These are phyloP conservation scores for Paratinospora sagittata DNA, from an alignment of 164 flowering plant species.

Conservation along the genomic window DNA sequence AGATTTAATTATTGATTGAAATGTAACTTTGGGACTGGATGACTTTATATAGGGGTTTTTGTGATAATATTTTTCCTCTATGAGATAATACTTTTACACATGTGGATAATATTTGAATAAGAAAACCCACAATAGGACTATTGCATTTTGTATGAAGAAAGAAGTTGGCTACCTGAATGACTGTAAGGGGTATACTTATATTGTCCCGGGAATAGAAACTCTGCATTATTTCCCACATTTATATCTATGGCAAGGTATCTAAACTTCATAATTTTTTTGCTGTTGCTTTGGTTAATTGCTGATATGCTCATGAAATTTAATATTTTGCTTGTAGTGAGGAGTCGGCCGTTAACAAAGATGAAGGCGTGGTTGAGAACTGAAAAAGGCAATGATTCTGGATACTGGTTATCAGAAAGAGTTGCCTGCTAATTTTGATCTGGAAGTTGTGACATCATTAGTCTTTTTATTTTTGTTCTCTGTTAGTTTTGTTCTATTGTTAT, in stretches of 20 bases:
- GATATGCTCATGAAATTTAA: not conserved
- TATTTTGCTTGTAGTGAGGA: not conserved
- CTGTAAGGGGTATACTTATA: not conserved
- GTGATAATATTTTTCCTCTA: not conserved
- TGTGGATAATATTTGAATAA: not conserved
- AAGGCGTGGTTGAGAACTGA: conserved; percentile 12
- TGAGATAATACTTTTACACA: not conserved
- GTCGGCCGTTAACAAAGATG: not conserved
- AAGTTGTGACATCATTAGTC: not conserved
- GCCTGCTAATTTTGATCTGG: conserved; percentile 7
- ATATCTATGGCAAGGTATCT: not conserved
- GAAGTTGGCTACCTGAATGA: not conserved
- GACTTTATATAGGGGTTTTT: no score
- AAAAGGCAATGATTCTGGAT: not conserved
- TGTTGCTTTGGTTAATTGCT: not conserved
- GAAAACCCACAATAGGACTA: no score
- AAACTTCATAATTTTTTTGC: no score
- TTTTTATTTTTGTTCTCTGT: not conserved
- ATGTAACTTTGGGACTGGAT: not conserved
- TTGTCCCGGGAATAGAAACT: not conserved
- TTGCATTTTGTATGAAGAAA: no score
- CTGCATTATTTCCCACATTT: not conserved
- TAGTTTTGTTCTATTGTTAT: not conserved
- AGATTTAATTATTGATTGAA: not conserved
- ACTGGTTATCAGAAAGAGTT: not conserved